Conservation (phyloP, 192 early-diverging fungal genomes). For the Spizellomyces sp. region DNA sequence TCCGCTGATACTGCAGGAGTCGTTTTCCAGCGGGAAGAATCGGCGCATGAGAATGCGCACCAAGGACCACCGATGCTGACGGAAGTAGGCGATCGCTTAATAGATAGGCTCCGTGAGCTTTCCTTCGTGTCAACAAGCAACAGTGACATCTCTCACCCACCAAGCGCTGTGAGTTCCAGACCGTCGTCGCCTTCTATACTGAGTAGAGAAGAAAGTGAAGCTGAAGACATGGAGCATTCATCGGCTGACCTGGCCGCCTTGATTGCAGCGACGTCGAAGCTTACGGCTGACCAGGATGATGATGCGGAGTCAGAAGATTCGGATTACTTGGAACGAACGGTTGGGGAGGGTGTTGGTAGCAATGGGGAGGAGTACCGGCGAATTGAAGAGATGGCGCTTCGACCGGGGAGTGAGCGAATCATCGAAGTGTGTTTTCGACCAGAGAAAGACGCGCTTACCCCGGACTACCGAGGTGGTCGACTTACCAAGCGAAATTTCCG, state of each 20-base stretch:
- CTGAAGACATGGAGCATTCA: background rate
- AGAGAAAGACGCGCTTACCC: conserved; percentile 59
- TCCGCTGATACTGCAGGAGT: conserved; percentile 42
- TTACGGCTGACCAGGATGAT: conserved; percentile 21
- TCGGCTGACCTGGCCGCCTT: conserved; percentile 19
- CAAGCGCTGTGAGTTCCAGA: conserved; percentile 50
- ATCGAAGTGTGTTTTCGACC: conserved; percentile 83
- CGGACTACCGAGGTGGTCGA: conserved; percentile 69
- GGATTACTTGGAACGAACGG: conserved; percentile 13
- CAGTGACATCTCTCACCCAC: conserved; percentile 26
- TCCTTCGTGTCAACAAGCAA: background rate
- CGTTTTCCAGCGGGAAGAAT: conserved; percentile 52
- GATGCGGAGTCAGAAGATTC: conserved; percentile 44
- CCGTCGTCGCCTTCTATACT: conserved; percentile 45
- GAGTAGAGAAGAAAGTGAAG: conserved; percentile 5
- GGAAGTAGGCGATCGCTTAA: conserved; percentile 9
- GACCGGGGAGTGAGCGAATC: conserved; percentile 79
- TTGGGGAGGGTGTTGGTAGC: conserved; percentile 40
- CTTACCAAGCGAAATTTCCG: conserved; percentile 46
- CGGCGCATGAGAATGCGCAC: conserved; percentile 22
- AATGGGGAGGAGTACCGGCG: conserved; percentile 58
- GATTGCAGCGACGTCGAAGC: conserved; percentile 20
- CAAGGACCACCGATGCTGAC: background rate
- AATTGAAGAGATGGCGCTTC: conserved; percentile 86
- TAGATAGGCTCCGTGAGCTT: conserved; percentile 20